Evolutionary conservation across 768 basidiomycete genomes (phyloP).

Genomic region (Termitomyces sp.): DNA sequence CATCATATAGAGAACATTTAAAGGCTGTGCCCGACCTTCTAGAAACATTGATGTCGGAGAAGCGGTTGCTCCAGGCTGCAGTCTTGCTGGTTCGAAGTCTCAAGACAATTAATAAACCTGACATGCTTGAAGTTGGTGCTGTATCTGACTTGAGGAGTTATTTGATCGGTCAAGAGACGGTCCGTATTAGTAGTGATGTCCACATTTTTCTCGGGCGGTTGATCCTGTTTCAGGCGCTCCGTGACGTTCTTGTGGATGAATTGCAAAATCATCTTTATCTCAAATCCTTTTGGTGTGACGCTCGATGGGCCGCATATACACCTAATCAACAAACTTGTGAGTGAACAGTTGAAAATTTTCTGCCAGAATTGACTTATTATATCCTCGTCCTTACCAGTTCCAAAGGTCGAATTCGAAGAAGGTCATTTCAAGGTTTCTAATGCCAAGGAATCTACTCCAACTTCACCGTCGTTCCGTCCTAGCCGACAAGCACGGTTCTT

Average conservation of each 20-base stretch:
- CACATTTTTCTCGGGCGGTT: neutral
- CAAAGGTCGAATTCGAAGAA: conserved; percentile 59
- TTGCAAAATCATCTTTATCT: conserved; percentile 96
- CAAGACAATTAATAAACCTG: conserved; percentile 85
- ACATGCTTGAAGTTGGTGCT: conserved; percentile 96
- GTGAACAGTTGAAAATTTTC: conserved; percentile 19
- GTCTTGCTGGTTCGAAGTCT: conserved; percentile 81
- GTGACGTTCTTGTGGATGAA: conserved; percentile 93
- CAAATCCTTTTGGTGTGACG: conserved; percentile 94
- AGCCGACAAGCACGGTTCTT: conserved; percentile 59
- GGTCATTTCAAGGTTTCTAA: conserved; percentile 20
- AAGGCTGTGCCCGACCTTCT: conserved; percentile 88
- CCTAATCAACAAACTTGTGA: conserved; percentile 74
- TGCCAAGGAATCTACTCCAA: conserved; percentile 30
- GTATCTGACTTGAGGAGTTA: conserved; percentile 84
- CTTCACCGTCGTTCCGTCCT: conserved; percentile 32
- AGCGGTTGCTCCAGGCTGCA: conserved; percentile 85
- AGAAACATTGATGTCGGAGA: conserved; percentile 94
- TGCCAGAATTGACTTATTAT: neutral
- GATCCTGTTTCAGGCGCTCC: conserved; percentile 54
- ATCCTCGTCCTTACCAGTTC: conserved; percentile 39
- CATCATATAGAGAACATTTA: conserved; percentile 66
- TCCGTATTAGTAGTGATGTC: conserved; percentile 23
- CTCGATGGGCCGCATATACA: conserved; percentile 81
- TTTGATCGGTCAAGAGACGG: conserved; percentile 80